Conservation (phyloP, 768 basidiomycete species). For the Rickenella mellea region DNA sequence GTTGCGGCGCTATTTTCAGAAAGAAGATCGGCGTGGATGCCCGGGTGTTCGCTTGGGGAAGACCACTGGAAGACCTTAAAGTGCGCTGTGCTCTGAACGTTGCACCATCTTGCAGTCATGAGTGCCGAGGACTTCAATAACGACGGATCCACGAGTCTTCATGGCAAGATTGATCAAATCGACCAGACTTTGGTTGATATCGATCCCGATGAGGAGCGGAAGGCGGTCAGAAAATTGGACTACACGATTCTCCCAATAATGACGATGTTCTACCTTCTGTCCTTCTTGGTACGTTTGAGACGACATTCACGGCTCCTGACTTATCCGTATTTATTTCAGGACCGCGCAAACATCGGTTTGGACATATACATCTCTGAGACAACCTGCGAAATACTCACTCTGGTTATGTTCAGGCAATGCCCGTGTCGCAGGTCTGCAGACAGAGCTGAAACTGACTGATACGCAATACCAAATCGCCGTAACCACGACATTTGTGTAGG, state of each 20-base stretch:
- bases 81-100: too few relatives aligned
- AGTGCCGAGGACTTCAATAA: too few relatives aligned
- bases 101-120: too few relatives aligned
- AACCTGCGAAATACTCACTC: neutral
- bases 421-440: constrained; percentile 22
- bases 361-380: neutral
- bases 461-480: constrained; percentile 13
- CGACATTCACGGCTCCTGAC: constrained; percentile 12
- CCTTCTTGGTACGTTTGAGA: constrained; percentile 23
- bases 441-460: constrained; percentile 18
- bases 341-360: neutral
- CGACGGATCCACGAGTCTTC: too few relatives aligned
- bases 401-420: constrained; percentile 15
- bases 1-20: too few relatives aligned
- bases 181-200: too few relatives aligned
- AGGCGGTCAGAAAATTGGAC: neutral
- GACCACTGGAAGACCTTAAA: too few relatives aligned
- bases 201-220: neutral
- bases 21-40: too few relatives aligned
- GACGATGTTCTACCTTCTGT: constrained; percentile 29
- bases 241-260: constrained; percentile 21
- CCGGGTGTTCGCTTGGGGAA: too few relatives aligned
- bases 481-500: neutral
- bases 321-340: neutral
- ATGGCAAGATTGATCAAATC: too few relatives aligned